These are phyloP conservation scores for Trichoderma sp. DNA, from an alignment of 2,329 filamentous ascomycete genomes.

Conservation along the genomic window DNA sequence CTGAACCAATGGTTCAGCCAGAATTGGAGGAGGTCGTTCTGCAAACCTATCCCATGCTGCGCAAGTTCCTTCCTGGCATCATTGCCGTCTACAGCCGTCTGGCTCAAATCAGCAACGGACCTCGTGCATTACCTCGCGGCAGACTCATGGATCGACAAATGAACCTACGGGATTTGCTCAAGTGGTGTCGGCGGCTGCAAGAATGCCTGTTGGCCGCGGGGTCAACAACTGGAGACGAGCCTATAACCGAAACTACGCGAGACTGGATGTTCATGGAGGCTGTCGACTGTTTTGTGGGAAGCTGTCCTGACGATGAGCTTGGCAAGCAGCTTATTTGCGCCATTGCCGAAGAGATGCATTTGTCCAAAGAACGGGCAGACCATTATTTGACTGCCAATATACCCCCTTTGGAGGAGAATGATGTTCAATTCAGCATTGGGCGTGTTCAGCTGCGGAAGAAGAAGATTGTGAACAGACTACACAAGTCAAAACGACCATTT, in stretches of 20 bases:
- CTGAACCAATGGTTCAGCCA: constrained; percentile 63
- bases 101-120: constrained; percentile 52
- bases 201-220: constrained; percentile 63
- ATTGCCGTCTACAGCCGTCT: constrained; percentile 61
- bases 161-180: constrained; percentile 79
- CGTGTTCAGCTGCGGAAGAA: constrained; percentile 64
- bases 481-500: constrained; percentile 67
- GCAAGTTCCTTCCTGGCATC: constrained; percentile 61
- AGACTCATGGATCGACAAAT: constrained; percentile 55
- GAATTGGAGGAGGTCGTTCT: constrained; percentile 77
- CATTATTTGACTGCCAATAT: constrained; percentile 75
- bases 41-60: constrained; percentile 69
- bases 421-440: constrained; percentile 62
- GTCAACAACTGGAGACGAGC: constrained; percentile 67
- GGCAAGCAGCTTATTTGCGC: constrained; percentile 62
- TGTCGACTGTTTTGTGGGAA: constrained; percentile 87
- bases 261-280: constrained; percentile 93
- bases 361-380: constrained; percentile 78
- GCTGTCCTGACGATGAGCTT: constrained; percentile 66
- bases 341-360: constrained; percentile 84
- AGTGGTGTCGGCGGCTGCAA: constrained; percentile 81
- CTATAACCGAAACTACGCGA: constrained; percentile 68
- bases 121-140: constrained; percentile 36
- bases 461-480: constrained; percentile 50
- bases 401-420: constrained; percentile 66